Conservation (phyloP, 2,329 filamentous ascomycete genomes). For the Xylaria sp. region DNA sequence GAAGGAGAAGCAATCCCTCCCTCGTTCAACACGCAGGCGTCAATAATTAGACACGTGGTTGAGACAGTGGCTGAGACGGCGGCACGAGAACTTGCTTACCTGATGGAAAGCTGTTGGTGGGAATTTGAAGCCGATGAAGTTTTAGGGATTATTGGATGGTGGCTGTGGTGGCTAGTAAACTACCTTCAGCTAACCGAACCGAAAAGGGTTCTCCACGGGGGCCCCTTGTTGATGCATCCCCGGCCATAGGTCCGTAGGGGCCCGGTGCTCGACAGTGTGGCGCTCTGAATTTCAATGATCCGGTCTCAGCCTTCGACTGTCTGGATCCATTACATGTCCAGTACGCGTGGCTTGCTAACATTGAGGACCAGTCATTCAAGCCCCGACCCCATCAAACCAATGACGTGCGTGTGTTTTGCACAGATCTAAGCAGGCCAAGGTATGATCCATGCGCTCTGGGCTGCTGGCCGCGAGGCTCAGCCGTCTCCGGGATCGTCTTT, state of each 20-base stretch:
- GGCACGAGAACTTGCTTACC: no score
- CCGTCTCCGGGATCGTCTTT: constrained; percentile 17
- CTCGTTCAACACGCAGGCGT: neutral
- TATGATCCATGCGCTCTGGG: neutral
- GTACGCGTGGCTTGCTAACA: neutral
- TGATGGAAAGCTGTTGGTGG: neutral
- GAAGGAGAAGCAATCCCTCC: neutral
- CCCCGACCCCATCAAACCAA: constrained; percentile 1
- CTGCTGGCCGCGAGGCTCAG: neutral
- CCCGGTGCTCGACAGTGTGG: neutral
- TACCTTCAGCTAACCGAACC: neutral
- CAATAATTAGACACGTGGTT: neutral
- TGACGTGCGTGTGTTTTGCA: constrained; percentile 5
- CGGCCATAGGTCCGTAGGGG: no score
- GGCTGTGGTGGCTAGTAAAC: neutral
- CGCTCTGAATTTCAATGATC: constrained; percentile 4
- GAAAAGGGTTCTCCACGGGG: no score
- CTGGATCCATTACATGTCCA: neutral
- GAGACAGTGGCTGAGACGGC: neutral
- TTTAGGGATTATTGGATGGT: neutral
- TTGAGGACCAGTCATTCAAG: constrained; percentile 1
- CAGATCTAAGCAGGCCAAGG: neutral
- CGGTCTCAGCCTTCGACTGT: constrained; percentile 13
- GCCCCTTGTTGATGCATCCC: no score
- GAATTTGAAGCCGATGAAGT: no score